Percentiles rank a stretch among this genome's conserved stretches.
phyloP scores from a whole-genome alignment of 1,139 yeast genomes.

The Pichia sp. region DNA sequence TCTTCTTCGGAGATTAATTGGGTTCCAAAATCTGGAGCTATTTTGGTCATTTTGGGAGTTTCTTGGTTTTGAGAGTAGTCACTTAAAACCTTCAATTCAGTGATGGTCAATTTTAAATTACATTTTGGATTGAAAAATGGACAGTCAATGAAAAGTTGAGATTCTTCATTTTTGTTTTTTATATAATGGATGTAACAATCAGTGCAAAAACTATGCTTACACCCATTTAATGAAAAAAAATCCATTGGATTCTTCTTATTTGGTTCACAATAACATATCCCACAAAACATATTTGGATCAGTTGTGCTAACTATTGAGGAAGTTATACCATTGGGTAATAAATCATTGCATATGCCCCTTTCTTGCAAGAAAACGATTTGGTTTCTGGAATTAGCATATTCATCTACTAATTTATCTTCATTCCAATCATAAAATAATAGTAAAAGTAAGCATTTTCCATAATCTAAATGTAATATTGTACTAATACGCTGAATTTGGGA shows the following conservation, averaged over 20 bases:
- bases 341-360: slow-evolving; percentile 33
- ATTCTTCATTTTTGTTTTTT: slow-evolving; percentile 38
- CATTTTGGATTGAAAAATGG: slow-evolving; percentile 36
- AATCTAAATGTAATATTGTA: slow-evolving; percentile 23
- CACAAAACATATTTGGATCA: slow-evolving; percentile 41
- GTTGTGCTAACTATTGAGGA: slow-evolving; percentile 24
- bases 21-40: not conserved
- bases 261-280: slow-evolving; percentile 64
- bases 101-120: slow-evolving; percentile 17
- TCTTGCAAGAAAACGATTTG: slow-evolving; percentile 36
- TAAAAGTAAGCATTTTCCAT: slow-evolving; percentile 34
- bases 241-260: slow-evolving; percentile 25
- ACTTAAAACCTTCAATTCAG: slow-evolving; percentile 26
- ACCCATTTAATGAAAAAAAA: slow-evolving; percentile 48
- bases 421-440: slow-evolving; percentile 68
- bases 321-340: slow-evolving; percentile 10
- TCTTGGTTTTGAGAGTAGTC: slow-evolving; percentile 15
- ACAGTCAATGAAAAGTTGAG: slow-evolving; percentile 59
- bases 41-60: slow-evolving; percentile 2
- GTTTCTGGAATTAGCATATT: slow-evolving; percentile 46
- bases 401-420: slow-evolving; percentile 62
- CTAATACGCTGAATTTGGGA: slow-evolving; percentile 19
- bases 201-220: slow-evolving; percentile 66
- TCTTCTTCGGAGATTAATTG: slow-evolving; percentile 15
- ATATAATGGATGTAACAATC: slow-evolving; percentile 63